Base-by-base conservation (phyloP, 805 yeast genomes). In the Saturnispora gosingensis region DNA sequence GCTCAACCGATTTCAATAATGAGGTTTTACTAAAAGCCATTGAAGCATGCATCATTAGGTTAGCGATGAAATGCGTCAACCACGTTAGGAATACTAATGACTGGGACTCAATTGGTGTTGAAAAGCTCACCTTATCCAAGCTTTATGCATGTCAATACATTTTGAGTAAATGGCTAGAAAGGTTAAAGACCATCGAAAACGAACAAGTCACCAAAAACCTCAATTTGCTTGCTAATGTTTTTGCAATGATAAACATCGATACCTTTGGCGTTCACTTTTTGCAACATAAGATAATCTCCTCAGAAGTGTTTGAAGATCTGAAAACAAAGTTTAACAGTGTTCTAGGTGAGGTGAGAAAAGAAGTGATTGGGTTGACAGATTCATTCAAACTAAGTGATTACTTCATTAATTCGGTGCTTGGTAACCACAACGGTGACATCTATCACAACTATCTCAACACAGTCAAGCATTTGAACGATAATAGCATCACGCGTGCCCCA, bases 351-450 rank as follows among this genome's bases (percentile, higher is more conserved):
- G 64, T 84, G 40, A 74, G 96, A 66, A 77, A 80, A 30, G 80
- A 84, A 60, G 85, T 84, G 50, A 80, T 88, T 65, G 84, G 85
- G 1, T 73, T 86, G 60, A 85, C 95, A 5, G 97, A 89, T 67
- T 77, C 95, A 1, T 89, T 89, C 74, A 80, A 84, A 67, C 75
- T 85, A 56, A 80, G 88, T 40, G 96, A 89, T 69, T 83, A 76
- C 64, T 78, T 85, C 71, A 75, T 89, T 62, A 86, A 88, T 66
- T 81, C 96, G 0, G 82, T 93, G 4, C 76, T 89, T 53, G 97
- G 97, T 45, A 75, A 73, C 52, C 83, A 76, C 67, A 81, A 85
- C 59, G 97, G 97, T 53, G 83, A 89, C 65, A 82, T 87, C 52
- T 89, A 88, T 70, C 81, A 82, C 62, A 81, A 85, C 66, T 88